Evolutionary conservation across 345 rosid genomes (phyloP).

Genomic region (Hibiscus trionum): DNA sequence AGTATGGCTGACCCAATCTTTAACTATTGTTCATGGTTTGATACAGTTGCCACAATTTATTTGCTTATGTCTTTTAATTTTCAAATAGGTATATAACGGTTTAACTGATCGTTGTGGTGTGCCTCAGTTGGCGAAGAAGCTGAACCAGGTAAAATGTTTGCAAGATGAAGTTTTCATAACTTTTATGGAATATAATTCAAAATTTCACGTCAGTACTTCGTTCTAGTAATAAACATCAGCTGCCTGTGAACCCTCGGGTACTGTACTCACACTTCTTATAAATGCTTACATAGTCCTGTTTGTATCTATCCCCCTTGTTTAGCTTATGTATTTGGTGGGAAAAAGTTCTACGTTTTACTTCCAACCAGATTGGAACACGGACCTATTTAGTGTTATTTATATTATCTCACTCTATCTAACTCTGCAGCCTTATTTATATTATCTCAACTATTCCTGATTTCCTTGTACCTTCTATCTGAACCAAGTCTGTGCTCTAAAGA

Average conservation of each 20-base stretch:
- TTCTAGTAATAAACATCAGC: background rate
- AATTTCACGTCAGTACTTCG: background rate
- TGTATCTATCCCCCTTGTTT: background rate
- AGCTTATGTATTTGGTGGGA: background rate
- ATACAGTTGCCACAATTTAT: slow-evolving; percentile 4
- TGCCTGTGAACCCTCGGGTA: background rate
- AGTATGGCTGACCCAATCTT: slow-evolving; percentile 38
- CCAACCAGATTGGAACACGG: background rate
- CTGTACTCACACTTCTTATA: background rate
- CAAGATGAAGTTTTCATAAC: slow-evolving; percentile 3
- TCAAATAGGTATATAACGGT: slow-evolving; percentile 58
- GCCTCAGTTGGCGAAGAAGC: slow-evolving; percentile 88
- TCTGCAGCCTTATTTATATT: background rate
- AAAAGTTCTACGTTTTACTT: background rate
- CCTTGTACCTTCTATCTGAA: background rate
- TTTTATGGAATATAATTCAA: background rate
- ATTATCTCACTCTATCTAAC: background rate
- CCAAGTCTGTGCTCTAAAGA: background rate
- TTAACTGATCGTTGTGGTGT: slow-evolving; percentile 86
- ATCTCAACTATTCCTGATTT: background rate
- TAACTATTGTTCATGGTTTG: slow-evolving; percentile 7
- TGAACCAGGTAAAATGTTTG: slow-evolving; percentile 65
- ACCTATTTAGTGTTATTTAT: background rate
- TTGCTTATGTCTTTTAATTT: background rate
- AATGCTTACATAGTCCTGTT: background rate